A percentile compares a stretch with the other conserved stretches of the same genome.
These are phyloP conservation scores for Candida broadrunensis DNA, from an alignment of 805 yeast genomes.

Conservation along the genomic window DNA sequence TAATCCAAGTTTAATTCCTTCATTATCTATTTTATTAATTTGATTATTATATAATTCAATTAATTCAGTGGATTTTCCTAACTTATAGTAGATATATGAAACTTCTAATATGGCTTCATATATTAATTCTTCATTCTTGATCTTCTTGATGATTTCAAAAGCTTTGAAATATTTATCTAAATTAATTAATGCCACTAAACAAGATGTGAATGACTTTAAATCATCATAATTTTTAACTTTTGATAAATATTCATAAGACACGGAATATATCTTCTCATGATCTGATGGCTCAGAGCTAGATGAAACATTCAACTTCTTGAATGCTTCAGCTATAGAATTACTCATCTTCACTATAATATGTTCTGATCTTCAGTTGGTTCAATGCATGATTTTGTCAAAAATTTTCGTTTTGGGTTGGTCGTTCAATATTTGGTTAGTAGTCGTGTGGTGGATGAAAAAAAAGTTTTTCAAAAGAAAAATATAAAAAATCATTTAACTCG, in stretches of 20 bases:
- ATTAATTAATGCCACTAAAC: conserved; percentile 58
- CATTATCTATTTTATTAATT: conserved; percentile 7
- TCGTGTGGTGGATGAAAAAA: neutral
- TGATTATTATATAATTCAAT: conserved; percentile 15
- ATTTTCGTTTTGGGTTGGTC: too few species aligned
- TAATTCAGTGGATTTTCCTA: conserved; percentile 39
- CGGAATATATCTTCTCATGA: conserved; percentile 34
- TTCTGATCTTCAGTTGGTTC: too few species aligned
- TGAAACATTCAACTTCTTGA: conserved; percentile 35
- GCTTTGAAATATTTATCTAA: conserved; percentile 56
- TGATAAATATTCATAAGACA: conserved; percentile 39
- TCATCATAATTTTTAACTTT: conserved; percentile 36
- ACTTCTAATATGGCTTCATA: conserved; percentile 44
- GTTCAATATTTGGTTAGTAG: neutral
- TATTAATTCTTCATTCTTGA: conserved; percentile 32
- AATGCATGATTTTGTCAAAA: too few species aligned
- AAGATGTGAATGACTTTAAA: conserved; percentile 34
- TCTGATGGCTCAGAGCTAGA: conserved; percentile 19
- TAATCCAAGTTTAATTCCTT: conserved; percentile 29
- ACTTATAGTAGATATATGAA: conserved; percentile 59
- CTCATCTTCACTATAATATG: too few species aligned
- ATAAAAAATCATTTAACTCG: too few species aligned
- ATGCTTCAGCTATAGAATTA: conserved; percentile 38
- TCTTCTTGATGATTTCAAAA: conserved; percentile 35
- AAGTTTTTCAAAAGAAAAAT: neutral